Percentiles rank a stretch among this genome's conserved stretches.
Conservation (phyloP, 2,329 filamentous ascomycete species). For the Xylaria digitata region DNA sequence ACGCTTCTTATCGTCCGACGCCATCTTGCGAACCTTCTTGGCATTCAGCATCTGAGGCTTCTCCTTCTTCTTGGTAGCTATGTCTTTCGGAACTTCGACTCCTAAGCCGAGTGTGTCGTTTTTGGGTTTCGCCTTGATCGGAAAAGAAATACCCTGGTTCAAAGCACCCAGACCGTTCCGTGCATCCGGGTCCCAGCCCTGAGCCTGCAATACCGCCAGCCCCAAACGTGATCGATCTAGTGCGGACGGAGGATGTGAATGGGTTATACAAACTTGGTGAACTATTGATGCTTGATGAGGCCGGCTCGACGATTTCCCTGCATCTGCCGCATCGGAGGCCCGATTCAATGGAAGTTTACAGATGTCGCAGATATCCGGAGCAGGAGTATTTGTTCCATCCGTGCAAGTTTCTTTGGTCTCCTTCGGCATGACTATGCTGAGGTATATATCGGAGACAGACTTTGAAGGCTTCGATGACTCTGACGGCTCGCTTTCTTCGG, state of each 20-base stretch:
- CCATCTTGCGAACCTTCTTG: conserved; percentile 73
- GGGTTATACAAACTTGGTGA: conserved; percentile 76
- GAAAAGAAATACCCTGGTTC: conserved; percentile 79
- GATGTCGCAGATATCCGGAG: conserved; percentile 61
- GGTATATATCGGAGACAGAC: conserved; percentile 69
- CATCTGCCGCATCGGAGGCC: conserved; percentile 21
- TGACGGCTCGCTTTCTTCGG: conserved; percentile 39
- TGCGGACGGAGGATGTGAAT: conserved; percentile 78
- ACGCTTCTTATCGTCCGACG: conserved; percentile 70
- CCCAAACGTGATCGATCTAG: conserved; percentile 78
- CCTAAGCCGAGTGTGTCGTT: conserved; percentile 81
- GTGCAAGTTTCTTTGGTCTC: conserved; percentile 35
- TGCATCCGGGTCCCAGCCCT: conserved; percentile 81
- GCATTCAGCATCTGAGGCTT: conserved; percentile 69
- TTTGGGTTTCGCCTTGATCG: conserved; percentile 78
- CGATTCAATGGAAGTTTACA: conserved; percentile 67
- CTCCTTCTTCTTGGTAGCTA: conserved; percentile 54
- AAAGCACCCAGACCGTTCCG: conserved; percentile 76
- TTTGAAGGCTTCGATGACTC: conserved; percentile 45
- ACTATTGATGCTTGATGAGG: conserved; percentile 71
- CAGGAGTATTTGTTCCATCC: conserved; percentile 30
- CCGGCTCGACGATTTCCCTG: conserved; percentile 28
- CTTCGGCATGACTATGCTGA: conserved; percentile 72
- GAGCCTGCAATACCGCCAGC: conserved; percentile 70
- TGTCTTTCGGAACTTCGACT: conserved; percentile 56